Base-by-base conservation (phyloP, 2,329 filamentous ascomycete genomes). In the Nigrospora oryzae region DNA sequence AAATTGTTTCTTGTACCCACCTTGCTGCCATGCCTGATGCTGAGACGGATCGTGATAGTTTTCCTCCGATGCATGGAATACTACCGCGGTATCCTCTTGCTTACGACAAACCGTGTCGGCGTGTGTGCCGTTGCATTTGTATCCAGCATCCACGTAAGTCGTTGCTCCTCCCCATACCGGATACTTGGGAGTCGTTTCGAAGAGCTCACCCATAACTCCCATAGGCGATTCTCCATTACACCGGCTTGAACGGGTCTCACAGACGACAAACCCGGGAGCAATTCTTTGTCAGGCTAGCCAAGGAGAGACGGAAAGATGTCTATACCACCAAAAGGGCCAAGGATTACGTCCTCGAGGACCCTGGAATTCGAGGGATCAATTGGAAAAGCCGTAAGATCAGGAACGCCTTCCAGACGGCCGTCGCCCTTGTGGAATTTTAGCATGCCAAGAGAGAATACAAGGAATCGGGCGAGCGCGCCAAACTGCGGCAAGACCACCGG, bases 71-170 rank as follows among this genome's bases (percentile, higher is more conserved):
- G 45, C 11, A 47, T 59, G 31, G 54, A 56, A 40, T 54, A 58
- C 39, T 61, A 58, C 43, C 41, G 45, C 2, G 55, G 53, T 10
- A 54, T 59, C 15, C 47, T 59, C 2, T 57, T 58, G 38, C 46
- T 58, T 2, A 61, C 56, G 0, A 59, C 56, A 0, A 59, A 59
- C 39, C 50, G 54, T 8, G 63, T 69, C 16, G 52, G 60, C 4
- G 49, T 49, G 3, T 62, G 70, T 34, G 67, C 69, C 42, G 62
- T 64, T 32, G 66, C 65, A 0, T 62, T 69, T 46, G 50, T 57
- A 10, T 59, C 54, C 12, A 52, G 61, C 16, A 60, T 63, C 37
- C 61, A 64, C 37, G 51, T 63, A 5, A 16, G 37, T 38, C 23
- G 23, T 28, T 28, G 2, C 23, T 28, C 23, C 23, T 28, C 19